phyloP scores from a whole-genome alignment of 2,329 filamentous ascomycete genomes.

The Fusarium secorum region DNA sequence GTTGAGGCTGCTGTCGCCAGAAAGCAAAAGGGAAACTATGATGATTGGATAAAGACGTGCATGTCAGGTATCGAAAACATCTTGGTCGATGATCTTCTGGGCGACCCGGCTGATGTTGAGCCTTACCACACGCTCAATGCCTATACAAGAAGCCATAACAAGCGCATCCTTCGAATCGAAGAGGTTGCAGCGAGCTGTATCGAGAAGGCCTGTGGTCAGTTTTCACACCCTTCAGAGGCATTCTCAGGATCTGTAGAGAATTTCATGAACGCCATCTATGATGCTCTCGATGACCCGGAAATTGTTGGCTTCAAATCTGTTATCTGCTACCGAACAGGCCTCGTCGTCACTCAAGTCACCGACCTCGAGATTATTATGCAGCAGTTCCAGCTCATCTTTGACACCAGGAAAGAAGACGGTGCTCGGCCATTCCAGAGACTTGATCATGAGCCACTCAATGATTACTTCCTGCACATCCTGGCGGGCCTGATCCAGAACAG shows the following conservation, averaged over 20 bases:
- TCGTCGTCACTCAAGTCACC: constrained; percentile 62
- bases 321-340: constrained; percentile 80
- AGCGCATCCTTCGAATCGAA: constrained; percentile 81
- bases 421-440: constrained; percentile 59
- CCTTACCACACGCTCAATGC: constrained; percentile 70
- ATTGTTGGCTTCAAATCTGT: constrained; percentile 85
- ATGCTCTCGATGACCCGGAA: constrained; percentile 67
- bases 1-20: constrained; percentile 56
- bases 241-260: constrained; percentile 46
- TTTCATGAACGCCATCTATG: constrained; percentile 57
- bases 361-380: constrained; percentile 53
- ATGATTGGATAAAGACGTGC: constrained; percentile 68
- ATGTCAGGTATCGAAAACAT: constrained; percentile 76
- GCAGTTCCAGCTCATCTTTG: constrained; percentile 51
- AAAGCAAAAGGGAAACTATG: constrained; percentile 55
- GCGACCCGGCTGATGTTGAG: constrained; percentile 62
- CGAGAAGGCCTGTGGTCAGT: constrained; percentile 52
- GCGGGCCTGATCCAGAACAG: constrained; percentile 64
- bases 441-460: constrained; percentile 71
- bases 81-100: constrained; percentile 80
- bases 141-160: constrained; percentile 70
- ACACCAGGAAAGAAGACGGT: constrained; percentile 8
- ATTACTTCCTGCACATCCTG: constrained; percentile 71
- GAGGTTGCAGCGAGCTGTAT: constrained; percentile 71
- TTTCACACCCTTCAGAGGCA: constrained; percentile 39